Evolutionary conservation across 2,329 filamentous ascomycete genomes (phyloP).

Genomic region (Davidsoniella neocaledoniae): DNA sequence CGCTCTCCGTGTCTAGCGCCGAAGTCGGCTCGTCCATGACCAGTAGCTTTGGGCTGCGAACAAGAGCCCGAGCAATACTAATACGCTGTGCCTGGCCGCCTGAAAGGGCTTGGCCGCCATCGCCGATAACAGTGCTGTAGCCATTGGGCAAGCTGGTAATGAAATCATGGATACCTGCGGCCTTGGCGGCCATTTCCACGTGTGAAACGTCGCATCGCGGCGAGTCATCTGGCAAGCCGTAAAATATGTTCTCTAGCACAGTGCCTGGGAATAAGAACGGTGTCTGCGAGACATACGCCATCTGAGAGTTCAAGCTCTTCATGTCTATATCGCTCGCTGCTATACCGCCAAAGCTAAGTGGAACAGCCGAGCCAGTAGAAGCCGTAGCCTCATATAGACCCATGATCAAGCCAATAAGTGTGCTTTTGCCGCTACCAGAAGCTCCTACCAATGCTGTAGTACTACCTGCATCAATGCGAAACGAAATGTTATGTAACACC

Average conservation of each 20-base stretch:
- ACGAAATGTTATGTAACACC: slow-evolving; percentile 47
- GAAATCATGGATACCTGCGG: slow-evolving; percentile 53
- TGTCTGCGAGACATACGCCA: slow-evolving; percentile 53
- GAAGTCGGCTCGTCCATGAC: slow-evolving; percentile 80
- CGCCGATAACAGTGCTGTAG: slow-evolving; percentile 59
- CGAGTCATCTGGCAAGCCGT: slow-evolving; percentile 47
- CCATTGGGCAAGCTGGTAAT: slow-evolving; percentile 48
- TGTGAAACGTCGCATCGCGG: slow-evolving; percentile 28
- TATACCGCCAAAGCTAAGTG: slow-evolving; percentile 1
- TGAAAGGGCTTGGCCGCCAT: slow-evolving; percentile 55
- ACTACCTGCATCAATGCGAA: slow-evolving; percentile 44
- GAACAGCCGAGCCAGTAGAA: not conserved
- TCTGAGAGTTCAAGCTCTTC: slow-evolving; percentile 37
- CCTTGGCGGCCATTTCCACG: slow-evolving; percentile 31
- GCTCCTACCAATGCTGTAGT: slow-evolving; percentile 65
- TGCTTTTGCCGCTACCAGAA: slow-evolving; percentile 86
- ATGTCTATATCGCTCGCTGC: slow-evolving; percentile 34
- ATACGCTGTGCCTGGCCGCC: slow-evolving; percentile 74
- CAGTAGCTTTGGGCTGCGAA: slow-evolving; percentile 52
- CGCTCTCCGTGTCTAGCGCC: slow-evolving; percentile 55
- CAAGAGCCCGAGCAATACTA: slow-evolving; percentile 63
- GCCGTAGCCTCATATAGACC: slow-evolving; percentile 43
- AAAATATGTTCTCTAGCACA: slow-evolving; percentile 66
- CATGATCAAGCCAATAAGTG: slow-evolving; percentile 57
- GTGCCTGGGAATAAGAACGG: slow-evolving; percentile 64